These are phyloP conservation scores for Pseudocercospora musae DNA, from an alignment of 2,329 filamentous ascomycete genomes.

Conservation along the genomic window DNA sequence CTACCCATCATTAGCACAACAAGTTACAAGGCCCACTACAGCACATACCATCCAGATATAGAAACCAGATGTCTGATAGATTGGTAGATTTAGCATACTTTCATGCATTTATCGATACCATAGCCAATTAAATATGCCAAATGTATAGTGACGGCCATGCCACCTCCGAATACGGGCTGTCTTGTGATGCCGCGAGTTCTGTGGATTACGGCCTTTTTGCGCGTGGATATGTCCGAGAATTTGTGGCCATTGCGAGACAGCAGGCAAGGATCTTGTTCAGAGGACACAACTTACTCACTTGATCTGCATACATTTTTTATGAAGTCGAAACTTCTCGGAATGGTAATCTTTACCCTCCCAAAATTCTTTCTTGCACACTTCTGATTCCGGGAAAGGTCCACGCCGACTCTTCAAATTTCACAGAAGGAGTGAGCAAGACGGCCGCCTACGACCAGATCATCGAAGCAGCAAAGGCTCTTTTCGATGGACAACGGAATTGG, in stretches of 20 bases:
- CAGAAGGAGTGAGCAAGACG: constrained; percentile 62
- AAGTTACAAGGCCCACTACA: too few species aligned
- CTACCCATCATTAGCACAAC: too few species aligned
- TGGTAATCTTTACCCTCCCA: constrained; percentile 10
- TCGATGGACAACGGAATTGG: constrained; percentile 75
- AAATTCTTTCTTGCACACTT: neutral
- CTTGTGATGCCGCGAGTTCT: too few species aligned
- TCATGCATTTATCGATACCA: too few species aligned
- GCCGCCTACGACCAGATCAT: constrained; percentile 73
- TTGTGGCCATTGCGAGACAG: neutral
- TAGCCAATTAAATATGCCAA: too few species aligned
- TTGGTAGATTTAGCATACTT: too few species aligned
- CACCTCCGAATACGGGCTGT: too few species aligned
- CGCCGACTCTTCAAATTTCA: constrained; percentile 75
- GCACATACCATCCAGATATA: too few species aligned
- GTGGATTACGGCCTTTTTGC: neutral
- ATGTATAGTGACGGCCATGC: too few species aligned
- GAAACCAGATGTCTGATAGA: too few species aligned
- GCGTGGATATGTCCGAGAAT: neutral
- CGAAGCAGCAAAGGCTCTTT: constrained; percentile 65
- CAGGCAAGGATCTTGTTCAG: neutral
- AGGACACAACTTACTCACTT: neutral
- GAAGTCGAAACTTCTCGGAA: neutral
- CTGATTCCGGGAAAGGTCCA: constrained; percentile 55
- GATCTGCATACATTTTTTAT: neutral